Evolutionary conservation across 805 yeast genomes (phyloP).

Genomic region (Zygotorulaspora florentina): DNA sequence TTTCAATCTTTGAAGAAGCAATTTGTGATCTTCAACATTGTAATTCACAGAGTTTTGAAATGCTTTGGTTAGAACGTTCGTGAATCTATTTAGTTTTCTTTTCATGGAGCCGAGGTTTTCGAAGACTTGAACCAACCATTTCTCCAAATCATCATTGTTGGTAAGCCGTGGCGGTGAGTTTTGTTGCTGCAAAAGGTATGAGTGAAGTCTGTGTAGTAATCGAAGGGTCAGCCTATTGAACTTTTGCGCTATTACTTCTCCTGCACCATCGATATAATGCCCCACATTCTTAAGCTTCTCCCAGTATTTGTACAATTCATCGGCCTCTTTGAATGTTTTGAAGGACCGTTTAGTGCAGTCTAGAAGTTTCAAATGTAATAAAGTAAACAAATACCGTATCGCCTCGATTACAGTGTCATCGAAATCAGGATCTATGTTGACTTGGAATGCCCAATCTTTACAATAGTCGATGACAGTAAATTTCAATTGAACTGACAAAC

Average conservation of each 20-base stretch:
- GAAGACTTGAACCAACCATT: constrained; percentile 65
- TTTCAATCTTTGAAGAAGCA: constrained; percentile 54
- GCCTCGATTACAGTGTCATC: constrained; percentile 71
- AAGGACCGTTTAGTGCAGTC: constrained; percentile 71
- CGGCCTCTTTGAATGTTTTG: constrained; percentile 87
- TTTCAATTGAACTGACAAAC: constrained; percentile 70
- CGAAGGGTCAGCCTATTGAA: constrained; percentile 62
- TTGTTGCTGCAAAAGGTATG: constrained; percentile 69
- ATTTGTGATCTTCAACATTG: constrained; percentile 47
- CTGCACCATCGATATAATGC: constrained; percentile 72
- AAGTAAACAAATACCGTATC: constrained; percentile 62
- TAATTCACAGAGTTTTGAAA: constrained; percentile 71
- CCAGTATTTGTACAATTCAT: constrained; percentile 82
- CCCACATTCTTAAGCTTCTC: constrained; percentile 72
- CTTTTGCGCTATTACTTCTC: constrained; percentile 74
- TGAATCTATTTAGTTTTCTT: constrained; percentile 77
- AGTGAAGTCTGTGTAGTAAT: constrained; percentile 61
- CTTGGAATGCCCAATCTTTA: constrained; percentile 63
- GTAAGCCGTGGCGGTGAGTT: constrained; percentile 52
- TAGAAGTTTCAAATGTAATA: constrained; percentile 70
- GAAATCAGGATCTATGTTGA: constrained; percentile 56
- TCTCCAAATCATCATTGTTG: constrained; percentile 40
- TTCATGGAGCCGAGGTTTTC: constrained; percentile 73
- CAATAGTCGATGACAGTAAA: constrained; percentile 59
- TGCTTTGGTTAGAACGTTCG: constrained; percentile 58